Conservation (phyloP, 2,329 filamentous ascomycete species). For the Cylindrodendrum hubeiense region DNA sequence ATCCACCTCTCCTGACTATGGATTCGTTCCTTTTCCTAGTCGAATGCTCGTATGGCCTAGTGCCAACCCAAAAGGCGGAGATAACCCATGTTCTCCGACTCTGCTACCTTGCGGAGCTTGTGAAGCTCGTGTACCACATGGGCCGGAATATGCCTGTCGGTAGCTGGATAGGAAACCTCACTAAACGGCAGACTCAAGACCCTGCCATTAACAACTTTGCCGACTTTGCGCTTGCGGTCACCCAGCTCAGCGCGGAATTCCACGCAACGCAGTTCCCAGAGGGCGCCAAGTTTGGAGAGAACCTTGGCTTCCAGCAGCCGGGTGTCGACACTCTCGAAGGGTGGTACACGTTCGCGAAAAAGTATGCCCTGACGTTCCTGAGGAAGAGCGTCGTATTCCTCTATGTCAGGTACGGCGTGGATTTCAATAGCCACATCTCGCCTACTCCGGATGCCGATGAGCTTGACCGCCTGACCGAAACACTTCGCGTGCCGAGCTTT, state of each 20-base stretch:
- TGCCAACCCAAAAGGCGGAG: conserved; percentile 76
- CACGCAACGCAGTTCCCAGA: conserved; percentile 48
- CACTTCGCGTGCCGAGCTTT: conserved; percentile 81
- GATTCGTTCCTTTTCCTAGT: conserved; percentile 87
- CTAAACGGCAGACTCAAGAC: conserved; percentile 57
- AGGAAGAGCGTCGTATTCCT: conserved; percentile 88
- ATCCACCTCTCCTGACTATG: conserved; percentile 71
- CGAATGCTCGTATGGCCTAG: conserved; percentile 79
- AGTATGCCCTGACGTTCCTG: conserved; percentile 90
- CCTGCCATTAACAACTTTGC: conserved; percentile 66
- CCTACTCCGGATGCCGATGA: conserved; percentile 77
- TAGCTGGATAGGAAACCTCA: conserved; percentile 62
- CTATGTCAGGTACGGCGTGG: conserved; percentile 88
- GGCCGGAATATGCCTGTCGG: conserved; percentile 65
- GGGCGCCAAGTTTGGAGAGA: conserved; percentile 46
- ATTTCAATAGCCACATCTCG: conserved; percentile 80
- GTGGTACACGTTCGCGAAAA: conserved; percentile 74
- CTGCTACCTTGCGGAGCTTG: conserved; percentile 91
- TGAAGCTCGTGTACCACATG: conserved; percentile 79
- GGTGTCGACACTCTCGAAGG: conserved; percentile 65
- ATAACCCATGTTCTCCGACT: conserved; percentile 84
- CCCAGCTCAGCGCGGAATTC: conserved; percentile 58
- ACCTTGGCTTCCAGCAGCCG: conserved; percentile 67
- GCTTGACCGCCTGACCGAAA: conserved; percentile 82
- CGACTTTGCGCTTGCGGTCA: conserved; percentile 64